Conservation (phyloP, 2,329 filamentous ascomycete genomes). For the Colletotrichum tamarilloi region DNA sequence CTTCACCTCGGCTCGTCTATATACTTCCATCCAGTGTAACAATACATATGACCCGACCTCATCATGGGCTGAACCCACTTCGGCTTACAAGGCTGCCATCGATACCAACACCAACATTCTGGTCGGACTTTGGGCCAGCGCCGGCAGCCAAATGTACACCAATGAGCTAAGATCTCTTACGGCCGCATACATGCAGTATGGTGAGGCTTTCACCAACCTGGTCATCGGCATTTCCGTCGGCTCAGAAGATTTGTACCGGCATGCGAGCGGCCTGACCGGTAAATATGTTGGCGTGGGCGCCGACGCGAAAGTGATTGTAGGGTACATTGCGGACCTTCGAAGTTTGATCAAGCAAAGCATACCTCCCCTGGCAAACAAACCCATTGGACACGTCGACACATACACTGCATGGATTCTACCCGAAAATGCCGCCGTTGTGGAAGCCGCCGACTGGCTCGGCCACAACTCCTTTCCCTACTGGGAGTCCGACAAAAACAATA, state of each 20-base stretch:
- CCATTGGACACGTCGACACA: slow-evolving; percentile 67
- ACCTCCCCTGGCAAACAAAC: slow-evolving; percentile 42
- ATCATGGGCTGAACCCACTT: slow-evolving; percentile 62
- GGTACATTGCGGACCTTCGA: slow-evolving; percentile 47
- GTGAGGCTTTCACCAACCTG: slow-evolving; percentile 54
- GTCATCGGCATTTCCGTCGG: slow-evolving; percentile 65
- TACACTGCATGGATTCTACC: slow-evolving; percentile 63
- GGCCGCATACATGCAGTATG: slow-evolving; percentile 57
- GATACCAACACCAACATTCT: slow-evolving; percentile 60
- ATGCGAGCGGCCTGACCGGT: neutral
- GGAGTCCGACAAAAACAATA: slow-evolving; percentile 49
- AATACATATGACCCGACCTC: slow-evolving; percentile 56
- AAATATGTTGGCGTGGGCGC: slow-evolving; percentile 36
- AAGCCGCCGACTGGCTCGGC: slow-evolving; percentile 63
- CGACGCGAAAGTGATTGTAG: slow-evolving; percentile 60
- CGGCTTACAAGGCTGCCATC: slow-evolving; percentile 73
- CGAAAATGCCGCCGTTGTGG: slow-evolving; percentile 56
- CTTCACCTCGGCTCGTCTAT: slow-evolving; percentile 32
- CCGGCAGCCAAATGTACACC: slow-evolving; percentile 42
- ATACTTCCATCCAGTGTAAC: slow-evolving; percentile 34
- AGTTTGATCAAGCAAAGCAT: slow-evolving; percentile 38
- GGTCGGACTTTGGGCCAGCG: slow-evolving; percentile 62
- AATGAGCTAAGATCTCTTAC: slow-evolving; percentile 63
- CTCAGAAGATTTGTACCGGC: slow-evolving; percentile 66
- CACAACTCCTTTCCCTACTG: slow-evolving; percentile 67